Percentiles rank a stretch among this genome's conserved stretches.
Conservation (phyloP, 805 yeast genomes). For the Yamadazyma tumulicola region DNA sequence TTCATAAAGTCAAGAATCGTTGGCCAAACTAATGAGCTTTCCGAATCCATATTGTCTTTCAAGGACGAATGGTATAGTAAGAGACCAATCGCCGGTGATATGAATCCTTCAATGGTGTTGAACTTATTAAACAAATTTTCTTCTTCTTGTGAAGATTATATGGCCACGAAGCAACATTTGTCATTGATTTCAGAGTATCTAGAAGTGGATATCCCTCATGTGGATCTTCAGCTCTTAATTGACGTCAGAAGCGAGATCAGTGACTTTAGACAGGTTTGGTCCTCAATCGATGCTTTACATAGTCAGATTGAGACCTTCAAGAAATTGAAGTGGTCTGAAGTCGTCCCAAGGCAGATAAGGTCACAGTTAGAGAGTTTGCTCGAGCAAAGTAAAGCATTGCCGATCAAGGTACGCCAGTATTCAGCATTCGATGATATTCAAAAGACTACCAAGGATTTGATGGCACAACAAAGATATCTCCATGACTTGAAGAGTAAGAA, state of each 20-base stretch:
- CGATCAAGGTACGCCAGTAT: constrained; percentile 60
- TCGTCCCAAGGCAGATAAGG: constrained; percentile 45
- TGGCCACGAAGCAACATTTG: constrained; percentile 6
- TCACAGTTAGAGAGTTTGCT: constrained; percentile 49
- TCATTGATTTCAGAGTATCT: constrained; percentile 3
- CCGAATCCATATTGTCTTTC: constrained; percentile 25
- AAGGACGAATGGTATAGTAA: constrained; percentile 45
- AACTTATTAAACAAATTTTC: constrained; percentile 26
- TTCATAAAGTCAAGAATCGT: constrained; percentile 39
- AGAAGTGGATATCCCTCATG: constrained; percentile 5
- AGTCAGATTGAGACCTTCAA: constrained; percentile 42
- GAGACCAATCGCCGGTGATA: constrained; percentile 44
- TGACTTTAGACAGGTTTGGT: constrained; percentile 64
- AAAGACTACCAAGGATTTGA: constrained; percentile 35
- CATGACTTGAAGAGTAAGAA: constrained; percentile 52
- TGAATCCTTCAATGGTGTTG: constrained; percentile 45
- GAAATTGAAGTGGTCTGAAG: constrained; percentile 44
- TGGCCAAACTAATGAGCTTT: constrained; percentile 35
- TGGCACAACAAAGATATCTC: constrained; percentile 37
- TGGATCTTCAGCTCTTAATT: constrained; percentile 19
- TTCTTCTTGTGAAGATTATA: constrained; percentile 10
- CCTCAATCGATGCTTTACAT: constrained; percentile 51
- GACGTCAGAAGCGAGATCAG: constrained; percentile 44
- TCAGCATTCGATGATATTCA: constrained; percentile 65
- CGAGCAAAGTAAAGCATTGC: constrained; percentile 46